phyloP scores from a whole-genome alignment of 768 basidiomycete genomes.

The Hemileccinum impolitum region DNA sequence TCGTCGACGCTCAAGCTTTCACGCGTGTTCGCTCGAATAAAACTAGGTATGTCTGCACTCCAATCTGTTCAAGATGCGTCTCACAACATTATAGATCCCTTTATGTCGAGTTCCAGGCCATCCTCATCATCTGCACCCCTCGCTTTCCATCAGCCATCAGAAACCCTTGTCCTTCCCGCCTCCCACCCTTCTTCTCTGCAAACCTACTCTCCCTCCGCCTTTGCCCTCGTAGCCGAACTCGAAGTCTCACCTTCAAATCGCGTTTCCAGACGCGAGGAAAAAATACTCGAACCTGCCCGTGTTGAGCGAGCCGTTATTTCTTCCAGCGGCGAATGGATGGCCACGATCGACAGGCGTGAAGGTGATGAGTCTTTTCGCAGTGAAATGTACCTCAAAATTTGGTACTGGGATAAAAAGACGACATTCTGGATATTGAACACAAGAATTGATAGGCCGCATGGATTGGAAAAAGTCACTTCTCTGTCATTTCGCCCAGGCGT shows the following conservation, averaged over 20 bases:
- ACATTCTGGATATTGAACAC: conserved; percentile 78
- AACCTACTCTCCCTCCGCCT: conserved; percentile 73
- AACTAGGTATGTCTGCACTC: conserved; percentile 53
- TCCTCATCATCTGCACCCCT: conserved; percentile 56
- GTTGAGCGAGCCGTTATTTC: conserved; percentile 72
- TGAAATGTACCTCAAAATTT: conserved; percentile 85
- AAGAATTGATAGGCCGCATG: conserved; percentile 86
- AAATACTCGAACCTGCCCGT: conserved; percentile 65
- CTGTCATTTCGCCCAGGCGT: conserved; percentile 63
- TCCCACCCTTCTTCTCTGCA: conserved; percentile 96
- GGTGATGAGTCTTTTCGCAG: conserved; percentile 61
- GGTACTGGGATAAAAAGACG: conserved; percentile 74
- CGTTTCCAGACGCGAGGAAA: conserved; percentile 78
- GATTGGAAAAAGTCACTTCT: conserved; percentile 54
- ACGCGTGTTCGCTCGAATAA: conserved; percentile 71
- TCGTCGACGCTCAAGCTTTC: conserved; percentile 69
- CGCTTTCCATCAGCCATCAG: conserved; percentile 68
- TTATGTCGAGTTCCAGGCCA: conserved; percentile 30
- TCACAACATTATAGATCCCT: conserved; percentile 32
- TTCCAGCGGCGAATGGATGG: conserved; percentile 81
- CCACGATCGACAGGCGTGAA: conserved; percentile 77
- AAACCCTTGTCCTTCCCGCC: conserved; percentile 82
- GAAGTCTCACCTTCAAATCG: conserved; percentile 94
- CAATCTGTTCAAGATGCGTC: background rate
- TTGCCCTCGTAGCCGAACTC: conserved; percentile 75